Evolutionary conservation across 2,329 filamentous ascomycete genomes (phyloP).

Genomic region (Aspergillus fructus): DNA sequence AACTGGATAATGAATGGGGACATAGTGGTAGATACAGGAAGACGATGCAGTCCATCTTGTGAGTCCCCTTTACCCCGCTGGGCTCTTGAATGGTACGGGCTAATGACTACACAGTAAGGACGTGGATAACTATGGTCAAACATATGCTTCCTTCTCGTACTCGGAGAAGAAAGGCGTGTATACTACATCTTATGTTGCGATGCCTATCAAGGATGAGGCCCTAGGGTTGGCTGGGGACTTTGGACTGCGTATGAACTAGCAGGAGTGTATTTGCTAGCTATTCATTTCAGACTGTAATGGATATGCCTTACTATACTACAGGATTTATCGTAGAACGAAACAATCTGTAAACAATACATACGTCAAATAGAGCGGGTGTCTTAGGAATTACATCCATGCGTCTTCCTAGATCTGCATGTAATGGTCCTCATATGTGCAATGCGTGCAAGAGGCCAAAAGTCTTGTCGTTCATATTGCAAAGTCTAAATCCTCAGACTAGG

Average conservation of each 20-base stretch:
- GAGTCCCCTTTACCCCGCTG: neutral
- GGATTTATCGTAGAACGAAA: no score
- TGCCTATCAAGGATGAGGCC: conserved; percentile 1
- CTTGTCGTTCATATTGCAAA: no score
- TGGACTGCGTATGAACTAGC: neutral
- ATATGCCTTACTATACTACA: no score
- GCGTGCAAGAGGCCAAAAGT: no score
- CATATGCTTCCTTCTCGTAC: conserved; percentile 7
- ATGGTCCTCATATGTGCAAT: no score
- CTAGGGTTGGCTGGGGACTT: neutral
- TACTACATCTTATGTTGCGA: conserved; percentile 7
- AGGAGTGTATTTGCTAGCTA: no score
- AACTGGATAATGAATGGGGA: conserved; percentile 8
- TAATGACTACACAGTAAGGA: neutral
- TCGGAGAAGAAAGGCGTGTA: conserved; percentile 5
- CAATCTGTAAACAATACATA: no score
- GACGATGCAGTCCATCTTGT: neutral
- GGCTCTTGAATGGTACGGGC: neutral
- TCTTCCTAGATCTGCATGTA: no score
- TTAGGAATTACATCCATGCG: no score
- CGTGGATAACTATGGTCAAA: conserved; percentile 5
- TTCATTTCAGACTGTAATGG: no score
- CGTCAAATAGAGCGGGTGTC: no score
- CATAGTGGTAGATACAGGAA: conserved; percentile 1
- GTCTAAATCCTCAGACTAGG: no score